A percentile compares a stretch with the other conserved stretches of the same genome.
These are phyloP conservation scores for Pyricularia sp. DNA, from an alignment of 2,329 filamentous ascomycete species.

Conservation along the genomic window DNA sequence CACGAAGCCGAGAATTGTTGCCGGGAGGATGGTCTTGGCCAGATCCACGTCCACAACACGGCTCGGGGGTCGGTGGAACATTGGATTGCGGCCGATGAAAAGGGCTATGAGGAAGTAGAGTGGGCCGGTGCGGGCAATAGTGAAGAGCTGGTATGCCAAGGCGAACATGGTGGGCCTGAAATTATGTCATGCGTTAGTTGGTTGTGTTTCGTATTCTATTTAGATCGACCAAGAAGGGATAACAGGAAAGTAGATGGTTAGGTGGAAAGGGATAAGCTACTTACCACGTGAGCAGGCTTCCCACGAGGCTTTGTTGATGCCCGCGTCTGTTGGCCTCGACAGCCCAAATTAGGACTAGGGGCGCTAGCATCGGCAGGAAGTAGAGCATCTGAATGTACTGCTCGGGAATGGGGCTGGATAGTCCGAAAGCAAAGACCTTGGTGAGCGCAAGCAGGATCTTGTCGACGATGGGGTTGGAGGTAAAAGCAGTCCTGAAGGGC, in stretches of 20 bases:
- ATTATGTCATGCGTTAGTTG: neutral
- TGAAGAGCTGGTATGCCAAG: neutral
- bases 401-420: neutral
- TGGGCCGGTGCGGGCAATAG: conserved; percentile 2
- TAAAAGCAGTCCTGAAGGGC: neutral
- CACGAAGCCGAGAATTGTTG: conserved; percentile 7
- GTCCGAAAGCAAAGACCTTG: neutral
- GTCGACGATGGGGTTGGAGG: neutral
- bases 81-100: neutral
- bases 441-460: neutral
- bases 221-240: neutral
- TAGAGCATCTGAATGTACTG: conserved; percentile 7
- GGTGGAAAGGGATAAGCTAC: no score
- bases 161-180: conserved; percentile 2
- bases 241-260: no score
- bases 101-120: conserved; percentile 7
- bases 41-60: conserved; percentile 2
- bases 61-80: conserved; percentile 2
- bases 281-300: neutral
- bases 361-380: conserved; percentile 7
- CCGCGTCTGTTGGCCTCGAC: conserved; percentile 10
- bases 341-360: conserved; percentile 8
- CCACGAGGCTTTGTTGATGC: neutral
- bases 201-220: neutral
- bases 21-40: conserved; percentile 8